These are phyloP conservation scores for Raphanus raphanistrum DNA, from an alignment of 345 rosid genomes.

Conservation along the genomic window DNA sequence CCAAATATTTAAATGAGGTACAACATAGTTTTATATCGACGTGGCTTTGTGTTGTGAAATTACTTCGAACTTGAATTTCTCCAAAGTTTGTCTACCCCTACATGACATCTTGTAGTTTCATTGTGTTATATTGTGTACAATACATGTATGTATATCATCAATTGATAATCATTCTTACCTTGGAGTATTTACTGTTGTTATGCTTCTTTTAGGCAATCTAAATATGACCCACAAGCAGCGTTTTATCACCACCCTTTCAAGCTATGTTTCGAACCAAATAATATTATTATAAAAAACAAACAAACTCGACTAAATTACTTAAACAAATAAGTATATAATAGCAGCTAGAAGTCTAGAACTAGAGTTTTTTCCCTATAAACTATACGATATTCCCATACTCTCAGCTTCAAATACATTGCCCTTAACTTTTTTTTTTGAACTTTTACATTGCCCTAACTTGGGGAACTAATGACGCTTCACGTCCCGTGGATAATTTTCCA, in stretches of 20 bases:
- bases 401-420: constrained; percentile 19
- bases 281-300: not conserved
- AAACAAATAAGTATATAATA: not conserved
- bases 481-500: not conserved
- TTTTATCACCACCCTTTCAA: constrained; percentile 39
- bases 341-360: constrained; percentile 13
- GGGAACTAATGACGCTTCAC: not conserved
- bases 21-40: no score
- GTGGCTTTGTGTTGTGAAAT: no score
- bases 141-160: not conserved
- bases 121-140: no score
- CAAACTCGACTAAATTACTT: constrained; percentile 5
- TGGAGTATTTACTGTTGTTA: constrained; percentile 32
- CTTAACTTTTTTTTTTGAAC: not conserved
- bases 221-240: constrained; percentile 37
- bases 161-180: constrained; percentile 8
- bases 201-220: constrained; percentile 30
- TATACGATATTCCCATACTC: not conserved
- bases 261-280: constrained; percentile 35
- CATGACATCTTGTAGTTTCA: no score
- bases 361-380: constrained; percentile 6
- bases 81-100: no score
- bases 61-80: no score
- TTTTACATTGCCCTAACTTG: constrained; percentile 19
- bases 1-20: no score